Percentiles rank a stretch among this genome's conserved stretches.
These are phyloP conservation scores for Euphrasia confusa DNA, from an alignment of 257 asterid species.

Conservation along the genomic window DNA sequence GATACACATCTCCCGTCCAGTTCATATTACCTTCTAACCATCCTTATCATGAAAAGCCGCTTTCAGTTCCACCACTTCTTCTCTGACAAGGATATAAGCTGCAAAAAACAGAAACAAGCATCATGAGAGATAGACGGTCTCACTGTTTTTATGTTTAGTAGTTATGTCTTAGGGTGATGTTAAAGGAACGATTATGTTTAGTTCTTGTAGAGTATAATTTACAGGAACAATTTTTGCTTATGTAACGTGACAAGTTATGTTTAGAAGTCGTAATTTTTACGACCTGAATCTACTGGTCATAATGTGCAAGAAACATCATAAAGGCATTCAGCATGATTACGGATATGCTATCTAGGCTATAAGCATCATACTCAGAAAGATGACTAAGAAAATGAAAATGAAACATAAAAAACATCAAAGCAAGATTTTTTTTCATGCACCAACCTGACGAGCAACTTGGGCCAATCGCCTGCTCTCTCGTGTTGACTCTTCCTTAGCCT, in stretches of 20 bases:
- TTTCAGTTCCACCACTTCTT: constrained; percentile 14
- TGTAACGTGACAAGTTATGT: not conserved
- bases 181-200: not conserved
- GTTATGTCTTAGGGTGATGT: not conserved
- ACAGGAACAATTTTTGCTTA: not conserved
- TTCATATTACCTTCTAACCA: not conserved
- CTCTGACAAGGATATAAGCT: constrained; percentile 14
- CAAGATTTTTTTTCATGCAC: constrained; percentile 20
- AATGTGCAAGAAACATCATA: not conserved
- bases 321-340: not conserved
- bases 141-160: not conserved
- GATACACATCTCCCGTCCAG: not conserved
- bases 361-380: not conserved
- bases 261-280: not conserved
- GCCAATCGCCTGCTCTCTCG: constrained; percentile 54
- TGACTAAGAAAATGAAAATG: constrained; percentile 10
- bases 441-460: constrained; percentile 77
- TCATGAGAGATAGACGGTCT: not conserved
- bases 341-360: not conserved
- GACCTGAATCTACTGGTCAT: not conserved
- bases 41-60: not conserved
- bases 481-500: constrained; percentile 42
- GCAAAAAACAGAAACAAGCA: constrained; percentile 3
- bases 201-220: constrained; percentile 4
- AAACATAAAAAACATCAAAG: constrained; percentile 5